Conservation (phyloP, 1,139 yeast genomes). For the Sugiyamaella japonica region DNA sequence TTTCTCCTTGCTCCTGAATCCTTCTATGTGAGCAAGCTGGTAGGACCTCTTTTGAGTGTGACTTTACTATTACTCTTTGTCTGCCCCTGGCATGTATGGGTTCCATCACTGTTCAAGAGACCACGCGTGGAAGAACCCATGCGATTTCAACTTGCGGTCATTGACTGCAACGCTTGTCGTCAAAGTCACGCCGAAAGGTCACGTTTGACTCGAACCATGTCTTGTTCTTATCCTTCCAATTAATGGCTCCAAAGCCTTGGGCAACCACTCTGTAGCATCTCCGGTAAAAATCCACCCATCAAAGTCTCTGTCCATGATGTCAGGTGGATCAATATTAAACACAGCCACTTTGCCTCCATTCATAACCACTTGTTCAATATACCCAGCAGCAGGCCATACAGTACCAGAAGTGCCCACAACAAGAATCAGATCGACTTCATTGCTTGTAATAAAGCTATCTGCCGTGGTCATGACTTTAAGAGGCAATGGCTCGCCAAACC, state of each 20-base stretch:
- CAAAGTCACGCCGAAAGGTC: too few species aligned
- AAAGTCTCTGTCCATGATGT: constrained; percentile 37
- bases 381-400: constrained; percentile 91
- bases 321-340: constrained; percentile 61
- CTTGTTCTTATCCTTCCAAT: constrained; percentile 34
- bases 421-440: constrained; percentile 65
- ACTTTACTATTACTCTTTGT: too few species aligned
- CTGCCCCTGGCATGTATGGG: too few species aligned
- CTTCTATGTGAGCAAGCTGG: too few species aligned
- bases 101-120: too few species aligned
- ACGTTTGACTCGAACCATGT: too few species aligned
- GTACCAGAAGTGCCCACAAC: constrained; percentile 85
- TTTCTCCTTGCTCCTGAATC: too few species aligned
- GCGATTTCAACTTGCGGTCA: too few species aligned
- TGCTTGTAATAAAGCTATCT: constrained; percentile 65
- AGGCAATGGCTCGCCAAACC: constrained; percentile 89
- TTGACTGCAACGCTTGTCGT: too few species aligned
- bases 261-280: constrained; percentile 73
- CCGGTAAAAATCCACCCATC: constrained; percentile 75
- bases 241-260: constrained; percentile 58
- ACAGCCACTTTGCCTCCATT: constrained; percentile 84
- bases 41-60: too few species aligned
- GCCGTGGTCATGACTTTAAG: constrained; percentile 60
- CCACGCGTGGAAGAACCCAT: too few species aligned
- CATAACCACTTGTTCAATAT: constrained; percentile 69